Evolutionary conservation across 345 rosid genomes (phyloP).

Genomic region (Eucalyptus marginata): DNA sequence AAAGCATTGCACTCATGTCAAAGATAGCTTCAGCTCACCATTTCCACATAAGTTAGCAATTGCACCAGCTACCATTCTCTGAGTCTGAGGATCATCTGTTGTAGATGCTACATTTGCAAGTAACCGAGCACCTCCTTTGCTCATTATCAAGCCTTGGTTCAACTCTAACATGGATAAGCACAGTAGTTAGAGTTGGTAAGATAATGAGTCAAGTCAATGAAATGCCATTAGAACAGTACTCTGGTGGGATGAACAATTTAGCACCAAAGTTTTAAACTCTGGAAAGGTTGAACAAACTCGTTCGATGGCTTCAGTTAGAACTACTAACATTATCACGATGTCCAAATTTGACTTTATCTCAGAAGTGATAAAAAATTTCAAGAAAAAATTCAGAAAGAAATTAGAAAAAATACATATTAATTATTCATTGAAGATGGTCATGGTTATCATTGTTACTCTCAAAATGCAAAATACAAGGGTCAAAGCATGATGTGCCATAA

Average conservation of each 20-base stretch:
- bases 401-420: not conserved
- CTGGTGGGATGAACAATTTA: not conserved
- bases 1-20: not conserved
- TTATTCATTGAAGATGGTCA: not conserved
- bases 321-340: not conserved
- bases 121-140: slow-evolving; percentile 76
- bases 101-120: slow-evolving; percentile 58
- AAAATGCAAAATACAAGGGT: not conserved
- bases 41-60: slow-evolving; percentile 90
- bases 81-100: slow-evolving; percentile 83
- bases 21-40: slow-evolving; percentile 30
- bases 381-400: not conserved
- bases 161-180: slow-evolving; percentile 27
- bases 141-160: slow-evolving; percentile 80
- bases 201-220: not conserved
- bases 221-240: not conserved
- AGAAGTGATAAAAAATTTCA: not conserved
- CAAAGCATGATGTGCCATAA: not conserved
- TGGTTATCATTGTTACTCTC: not conserved
- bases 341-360: not conserved
- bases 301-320: not conserved
- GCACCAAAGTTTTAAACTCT: not conserved
- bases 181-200: not conserved
- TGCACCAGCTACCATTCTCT: slow-evolving; percentile 96
- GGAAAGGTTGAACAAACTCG: not conserved